Evolutionary conservation across 768 basidiomycete genomes (phyloP), one percentile per base, ranked within the genome.

Genomic region (Amanita polypyramis): DNA sequence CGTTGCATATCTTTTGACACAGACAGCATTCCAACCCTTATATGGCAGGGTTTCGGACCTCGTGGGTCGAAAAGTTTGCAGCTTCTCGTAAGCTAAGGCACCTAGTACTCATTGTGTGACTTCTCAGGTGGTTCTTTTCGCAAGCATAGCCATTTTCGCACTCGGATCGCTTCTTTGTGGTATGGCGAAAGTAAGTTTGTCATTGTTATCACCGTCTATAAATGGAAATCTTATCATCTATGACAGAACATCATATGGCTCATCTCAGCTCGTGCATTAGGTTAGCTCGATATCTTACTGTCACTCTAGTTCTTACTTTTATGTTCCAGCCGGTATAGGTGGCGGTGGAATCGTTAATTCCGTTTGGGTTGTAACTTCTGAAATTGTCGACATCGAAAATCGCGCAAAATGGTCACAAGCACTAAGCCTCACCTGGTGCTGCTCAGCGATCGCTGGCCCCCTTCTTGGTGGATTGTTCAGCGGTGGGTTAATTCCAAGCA

Each of bases 321-420:
- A 40, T 21, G 52, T 44, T 39, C 43, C 45, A 73, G 83, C 86
- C 51, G 89, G 89, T 36, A 70, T 87, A 50, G 89, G 89, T n/a
- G 89, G 82, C 12, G 89, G 89, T 30, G 89, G 89, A 7, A 89
- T 92, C 53, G 88, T 90, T 50, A 78, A 78, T 59, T 75, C 83
- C 36, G 87, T 91, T 30, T 91, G 89, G 89, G 78, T 86, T 19
- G 82, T 92, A 50, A 89, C 85, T 38, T 76, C 87, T 53, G 88
- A 92, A 61, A 79, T 92, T 50, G 88, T 91, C 35, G 78, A 82
- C 60, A 72, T 79, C 23, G 70, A 67, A 51, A 67, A 74, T 50
- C 77, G 85, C 49, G 82, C 86, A 42, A 86, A 80, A 60, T 91
- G 86, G 88, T 87, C 85, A 9, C 85, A 86, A 61, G 85, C 85